Evolutionary conservation across 176 grass and related monocot species (phyloP).

Genomic region (Aegilops sharonensis): DNA sequence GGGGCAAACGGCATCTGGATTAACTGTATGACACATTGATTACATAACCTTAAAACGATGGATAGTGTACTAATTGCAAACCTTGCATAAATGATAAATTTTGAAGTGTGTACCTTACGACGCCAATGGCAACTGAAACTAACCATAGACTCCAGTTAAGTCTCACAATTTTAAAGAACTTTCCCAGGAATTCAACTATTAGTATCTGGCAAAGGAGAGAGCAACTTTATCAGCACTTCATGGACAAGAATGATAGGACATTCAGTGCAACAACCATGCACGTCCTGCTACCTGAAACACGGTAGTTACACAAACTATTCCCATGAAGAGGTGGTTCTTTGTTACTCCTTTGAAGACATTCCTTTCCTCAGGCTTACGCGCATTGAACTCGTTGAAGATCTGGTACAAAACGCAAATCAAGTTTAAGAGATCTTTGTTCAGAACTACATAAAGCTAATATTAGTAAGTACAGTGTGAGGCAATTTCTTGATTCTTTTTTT

Average conservation of each 20-base stretch:
- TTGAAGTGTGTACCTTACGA: conserved; percentile 61
- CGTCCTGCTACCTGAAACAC: conserved; percentile 64
- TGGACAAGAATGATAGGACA: background rate
- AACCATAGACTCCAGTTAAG: conserved; percentile 88
- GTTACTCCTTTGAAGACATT: conserved; percentile 86
- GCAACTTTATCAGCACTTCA: conserved; percentile 12
- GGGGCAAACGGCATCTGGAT: background rate
- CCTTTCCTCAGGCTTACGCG: conserved; percentile 77
- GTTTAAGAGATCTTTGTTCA: background rate
- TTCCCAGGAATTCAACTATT: conserved; percentile 92
- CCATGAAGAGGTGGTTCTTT: conserved; percentile 74
- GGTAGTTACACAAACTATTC: conserved; percentile 70
- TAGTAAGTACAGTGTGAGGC: too few species aligned
- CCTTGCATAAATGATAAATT: background rate
- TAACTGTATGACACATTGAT: background rate
- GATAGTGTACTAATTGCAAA: background rate
- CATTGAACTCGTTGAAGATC: conserved; percentile 98
- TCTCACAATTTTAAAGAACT: conserved; percentile 84
- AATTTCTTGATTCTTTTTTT: too few species aligned
- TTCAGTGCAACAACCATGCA: background rate
- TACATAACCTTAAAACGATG: background rate
- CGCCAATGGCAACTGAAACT: conserved; percentile 69
- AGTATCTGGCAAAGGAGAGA: conserved; percentile 51
- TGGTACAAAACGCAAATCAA: conserved; percentile 34
- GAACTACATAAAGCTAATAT: background rate